Evolutionary conservation across 202 grass and related monocot species (phyloP).

Genomic region (Digitaria exilis): DNA sequence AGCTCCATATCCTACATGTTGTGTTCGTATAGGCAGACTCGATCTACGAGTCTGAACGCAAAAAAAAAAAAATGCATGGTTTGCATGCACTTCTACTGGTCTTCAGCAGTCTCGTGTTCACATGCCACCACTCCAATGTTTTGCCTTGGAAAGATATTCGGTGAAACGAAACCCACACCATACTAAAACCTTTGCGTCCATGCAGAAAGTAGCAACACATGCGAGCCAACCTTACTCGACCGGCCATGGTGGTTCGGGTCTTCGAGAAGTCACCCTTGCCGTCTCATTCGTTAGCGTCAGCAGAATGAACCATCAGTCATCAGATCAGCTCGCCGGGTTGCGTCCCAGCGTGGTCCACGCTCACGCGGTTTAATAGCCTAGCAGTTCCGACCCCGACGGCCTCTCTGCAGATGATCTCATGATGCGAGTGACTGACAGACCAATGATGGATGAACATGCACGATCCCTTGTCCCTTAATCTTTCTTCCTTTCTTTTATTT

Average conservation of each 20-base stretch:
- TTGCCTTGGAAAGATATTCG: not conserved
- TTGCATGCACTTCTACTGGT: not conserved
- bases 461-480: not conserved
- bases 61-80: not conserved
- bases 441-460: slow-evolving; percentile 8
- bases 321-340: slow-evolving; percentile 4
- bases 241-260: not conserved
- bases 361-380: slow-evolving; percentile 83
- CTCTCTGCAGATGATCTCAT: slow-evolving; percentile 11
- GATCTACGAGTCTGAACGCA: not conserved
- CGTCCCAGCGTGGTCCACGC: slow-evolving; percentile 33
- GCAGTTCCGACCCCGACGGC: slow-evolving; percentile 51
- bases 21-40: no score
- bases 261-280: no score
- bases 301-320: not conserved
- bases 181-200: no score
- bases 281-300: not conserved
- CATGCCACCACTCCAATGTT: not conserved
- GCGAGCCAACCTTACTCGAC: not conserved
- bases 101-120: not conserved
- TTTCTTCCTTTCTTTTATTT: no score
- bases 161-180: no score
- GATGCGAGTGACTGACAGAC: slow-evolving; percentile 27
- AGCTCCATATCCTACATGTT: not conserved
- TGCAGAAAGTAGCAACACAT: not conserved